Percentiles rank a stretch among this genome's conserved stretches.
These are phyloP conservation scores for Polyporus tsugae DNA, from an alignment of 1,284 basidiomycete species.

Conservation along the genomic window DNA sequence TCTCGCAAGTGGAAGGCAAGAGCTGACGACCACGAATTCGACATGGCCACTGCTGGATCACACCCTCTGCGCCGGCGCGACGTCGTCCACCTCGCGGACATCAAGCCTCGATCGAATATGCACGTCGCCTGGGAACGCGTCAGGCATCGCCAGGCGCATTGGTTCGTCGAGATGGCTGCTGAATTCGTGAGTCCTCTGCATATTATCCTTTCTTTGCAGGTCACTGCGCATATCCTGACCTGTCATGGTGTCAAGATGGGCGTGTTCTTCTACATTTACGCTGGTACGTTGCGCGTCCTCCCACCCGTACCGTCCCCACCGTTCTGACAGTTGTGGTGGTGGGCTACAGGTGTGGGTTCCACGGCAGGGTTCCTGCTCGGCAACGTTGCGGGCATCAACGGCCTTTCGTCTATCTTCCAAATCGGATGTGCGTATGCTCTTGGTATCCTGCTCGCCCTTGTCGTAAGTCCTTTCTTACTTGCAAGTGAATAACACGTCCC, in stretches of 20 bases:
- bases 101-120: constrained; percentile 45
- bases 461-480: constrained; percentile 26
- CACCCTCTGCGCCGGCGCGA: constrained; percentile 33
- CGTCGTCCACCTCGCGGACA: constrained; percentile 35
- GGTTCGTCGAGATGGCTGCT: constrained; percentile 63
- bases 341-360: constrained; percentile 61
- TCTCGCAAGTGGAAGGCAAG: neutral
- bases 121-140: constrained; percentile 60
- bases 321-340: constrained; percentile 4
- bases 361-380: constrained; percentile 61
- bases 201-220: constrained; percentile 35
- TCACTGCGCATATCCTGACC: constrained; percentile 40
- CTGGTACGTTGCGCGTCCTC: constrained; percentile 46
- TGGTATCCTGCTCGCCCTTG: constrained; percentile 67
- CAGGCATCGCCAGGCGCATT: constrained; percentile 57
- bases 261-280: constrained; percentile 59
- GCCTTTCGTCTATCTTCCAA: constrained; percentile 60
- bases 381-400: constrained; percentile 46
- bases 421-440: constrained; percentile 67
- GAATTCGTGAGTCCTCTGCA: constrained; percentile 54
- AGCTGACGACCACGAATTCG: neutral
- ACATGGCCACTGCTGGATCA: constrained; percentile 22
- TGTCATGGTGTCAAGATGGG: constrained; percentile 40
- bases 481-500: neutral
- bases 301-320: neutral